Evolutionary conservation across 2,329 filamentous ascomycete genomes (phyloP).

Genomic region (Diplodia sapinea): DNA sequence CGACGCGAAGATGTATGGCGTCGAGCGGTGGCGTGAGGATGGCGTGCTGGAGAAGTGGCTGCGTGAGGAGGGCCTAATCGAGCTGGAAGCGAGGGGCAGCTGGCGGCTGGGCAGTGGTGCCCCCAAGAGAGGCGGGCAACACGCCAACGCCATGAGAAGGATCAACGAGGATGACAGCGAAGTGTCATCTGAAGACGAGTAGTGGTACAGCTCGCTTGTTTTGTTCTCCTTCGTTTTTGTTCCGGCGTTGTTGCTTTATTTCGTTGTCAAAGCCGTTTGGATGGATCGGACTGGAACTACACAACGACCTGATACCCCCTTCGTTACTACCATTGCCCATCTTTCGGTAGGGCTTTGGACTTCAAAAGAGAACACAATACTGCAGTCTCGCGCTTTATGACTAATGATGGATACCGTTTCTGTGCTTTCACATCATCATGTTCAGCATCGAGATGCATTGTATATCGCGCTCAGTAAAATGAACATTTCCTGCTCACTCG

Average conservation of each 20-base stretch:
- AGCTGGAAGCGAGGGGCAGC: slow-evolving; percentile 35
- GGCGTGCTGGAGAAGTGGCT: slow-evolving; percentile 48
- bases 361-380: not conserved
- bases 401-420: not conserved
- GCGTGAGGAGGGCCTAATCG: slow-evolving; percentile 47
- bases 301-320: slow-evolving; percentile 30
- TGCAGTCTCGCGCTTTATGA: slow-evolving; percentile 2
- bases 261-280: not conserved
- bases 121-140: not conserved
- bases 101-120: slow-evolving; percentile 46
- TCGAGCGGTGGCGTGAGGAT: slow-evolving; percentile 40
- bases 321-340: slow-evolving; percentile 19
- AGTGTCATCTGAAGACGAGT: not conserved
- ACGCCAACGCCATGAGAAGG: not conserved
- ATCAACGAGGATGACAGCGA: slow-evolving; percentile 10
- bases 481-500: not conserved
- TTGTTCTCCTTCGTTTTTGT: not conserved
- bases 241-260: not conserved
- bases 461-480: not conserved
- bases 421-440: not conserved
- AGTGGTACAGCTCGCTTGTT: not conserved
- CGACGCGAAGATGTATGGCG: slow-evolving; percentile 32
- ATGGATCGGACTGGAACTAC: slow-evolving; percentile 3
- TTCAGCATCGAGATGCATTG: not conserved
- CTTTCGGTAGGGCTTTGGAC: not conserved